Base-by-base conservation (phyloP, 1,139 yeast genomes). In the Oligophagozyma castellii region DNA sequence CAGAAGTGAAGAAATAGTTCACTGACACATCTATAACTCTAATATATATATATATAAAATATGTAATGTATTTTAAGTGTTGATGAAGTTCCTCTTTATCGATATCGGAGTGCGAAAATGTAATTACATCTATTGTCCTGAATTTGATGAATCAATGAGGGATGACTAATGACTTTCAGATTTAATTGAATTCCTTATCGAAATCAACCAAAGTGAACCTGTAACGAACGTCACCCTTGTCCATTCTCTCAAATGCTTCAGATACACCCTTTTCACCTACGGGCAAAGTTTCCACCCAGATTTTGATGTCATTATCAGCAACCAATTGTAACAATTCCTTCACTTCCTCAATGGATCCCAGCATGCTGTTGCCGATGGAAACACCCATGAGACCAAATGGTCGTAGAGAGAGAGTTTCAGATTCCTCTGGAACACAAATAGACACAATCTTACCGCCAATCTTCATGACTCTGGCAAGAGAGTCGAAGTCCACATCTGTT, bases 221-320 rank as follows among this genome's bases (percentile, higher is more conserved):
- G 51, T 73, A 76, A 40, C 67, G 65, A 33, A 70, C 76, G 36
- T 73, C 74, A 43, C 73, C 72, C 15, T 55, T 40, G 30, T 62
- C 62, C 37, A 67, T 58, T 45, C 67, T 63, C 24, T 63, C 61
- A 39, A 69, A 58, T 5, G 70, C 76, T 42, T 63, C 58, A 27
- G 60, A 57, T 28, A 67, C 66, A 38, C 65, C 64, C 30, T 58
- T 66, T 44, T 65, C 73, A 31, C 61, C 56, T 36, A 73, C 58
- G 27, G 72, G 69, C 28, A 71, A 50, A 16, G 65, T 59, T 54
- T 73, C 78, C 33, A 69, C 62, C 79, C 77, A 70, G 14, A 76
- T 70, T 35, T 59, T 59, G 39, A 71, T 58, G 23, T 59, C 53
- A 38, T 68, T 59, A 41, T 69, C 58, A 12, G 64, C 68, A 23